Percentiles rank a stretch among this genome's conserved stretches.
These are phyloP conservation scores for Fraxinus ornus DNA, from an alignment of 305 asterid genomes.

Conservation along the genomic window DNA sequence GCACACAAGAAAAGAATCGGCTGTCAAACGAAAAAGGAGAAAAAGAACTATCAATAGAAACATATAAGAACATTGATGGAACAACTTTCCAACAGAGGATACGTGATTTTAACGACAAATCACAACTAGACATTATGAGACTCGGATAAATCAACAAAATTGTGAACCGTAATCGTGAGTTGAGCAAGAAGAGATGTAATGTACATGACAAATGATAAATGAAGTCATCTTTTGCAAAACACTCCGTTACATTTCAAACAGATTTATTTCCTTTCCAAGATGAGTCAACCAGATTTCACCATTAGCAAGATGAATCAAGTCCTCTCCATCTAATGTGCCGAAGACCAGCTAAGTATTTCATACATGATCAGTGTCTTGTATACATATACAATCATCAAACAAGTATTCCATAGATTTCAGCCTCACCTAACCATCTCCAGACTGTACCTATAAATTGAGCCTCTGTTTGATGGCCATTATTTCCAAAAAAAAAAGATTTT, in stretches of 20 bases:
- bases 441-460: conserved; percentile 20
- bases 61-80: conserved; percentile 5
- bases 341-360: background rate
- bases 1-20: background rate
- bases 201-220: background rate
- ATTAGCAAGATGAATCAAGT: background rate
- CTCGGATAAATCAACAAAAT: background rate
- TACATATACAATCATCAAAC: background rate
- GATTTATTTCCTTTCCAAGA: background rate
- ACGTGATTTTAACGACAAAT: background rate
- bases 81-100: background rate
- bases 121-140: background rate
- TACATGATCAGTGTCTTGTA: background rate
- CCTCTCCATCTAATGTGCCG: background rate
- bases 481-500: background rate
- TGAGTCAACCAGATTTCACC: background rate
- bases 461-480: background rate
- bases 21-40: conserved; percentile 7
- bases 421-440: conserved; percentile 8
- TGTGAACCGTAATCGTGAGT: background rate
- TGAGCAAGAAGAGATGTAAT: background rate
- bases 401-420: background rate
- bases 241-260: background rate
- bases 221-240: background rate
- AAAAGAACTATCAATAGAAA: background rate